Conservation (phyloP, 129 eudicot genomes). For the Ambrosia artemisiifolia region DNA sequence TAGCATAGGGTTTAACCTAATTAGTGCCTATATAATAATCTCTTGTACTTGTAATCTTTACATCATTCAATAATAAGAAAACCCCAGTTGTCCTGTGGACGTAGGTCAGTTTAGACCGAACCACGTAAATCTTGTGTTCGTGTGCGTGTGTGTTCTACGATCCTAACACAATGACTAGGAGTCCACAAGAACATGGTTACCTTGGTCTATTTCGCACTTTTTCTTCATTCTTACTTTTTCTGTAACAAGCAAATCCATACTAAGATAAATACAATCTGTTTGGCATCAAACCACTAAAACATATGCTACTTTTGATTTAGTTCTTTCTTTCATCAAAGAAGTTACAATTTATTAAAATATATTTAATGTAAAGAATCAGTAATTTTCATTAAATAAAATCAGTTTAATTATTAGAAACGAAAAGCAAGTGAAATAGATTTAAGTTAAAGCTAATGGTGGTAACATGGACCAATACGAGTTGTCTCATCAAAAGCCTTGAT, state of each 20-base stretch:
- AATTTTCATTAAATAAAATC: neutral
- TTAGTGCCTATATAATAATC: no score
- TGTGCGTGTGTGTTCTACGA: no score
- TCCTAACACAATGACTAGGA: neutral
- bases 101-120: no score
- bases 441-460: slow-evolving; percentile 23
- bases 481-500: slow-evolving; percentile 38
- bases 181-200: neutral
- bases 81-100: no score
- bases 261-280: no score
- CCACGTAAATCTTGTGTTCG: no score
- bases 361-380: neutral
- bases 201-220: neutral
- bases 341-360: neutral
- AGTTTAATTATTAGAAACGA: neutral
- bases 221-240: neutral
- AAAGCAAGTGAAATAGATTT: neutral
- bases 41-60: no score
- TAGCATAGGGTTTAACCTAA: no score
- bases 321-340: neutral
- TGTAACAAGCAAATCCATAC: neutral
- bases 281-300: neutral
- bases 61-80: no score
- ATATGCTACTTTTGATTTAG: neutral
- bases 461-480: slow-evolving; percentile 63